Percentiles rank a stretch among this genome's conserved stretches.
Conservation (phyloP, 2,329 filamentous ascomycete genomes). For the Aureobasidium mangrovei region DNA sequence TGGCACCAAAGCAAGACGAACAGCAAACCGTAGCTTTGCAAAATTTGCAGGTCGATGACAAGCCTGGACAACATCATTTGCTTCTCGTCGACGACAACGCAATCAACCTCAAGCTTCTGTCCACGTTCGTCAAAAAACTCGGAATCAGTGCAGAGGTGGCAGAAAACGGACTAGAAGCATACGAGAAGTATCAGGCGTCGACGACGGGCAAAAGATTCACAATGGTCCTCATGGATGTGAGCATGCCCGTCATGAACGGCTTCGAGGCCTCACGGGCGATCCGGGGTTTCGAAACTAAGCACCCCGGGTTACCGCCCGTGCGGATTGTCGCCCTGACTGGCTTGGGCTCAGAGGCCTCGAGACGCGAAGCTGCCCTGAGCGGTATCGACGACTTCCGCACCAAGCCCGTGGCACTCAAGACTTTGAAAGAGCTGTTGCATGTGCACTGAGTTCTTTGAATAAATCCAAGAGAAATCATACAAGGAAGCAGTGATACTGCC, state of each 20-base stretch:
- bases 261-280: slow-evolving; percentile 28
- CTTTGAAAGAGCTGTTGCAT: slow-evolving; percentile 15
- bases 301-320: neutral
- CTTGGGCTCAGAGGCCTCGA: slow-evolving; percentile 18
- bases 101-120: slow-evolving; percentile 1
- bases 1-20: no score
- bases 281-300: slow-evolving; percentile 21
- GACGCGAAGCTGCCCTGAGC: slow-evolving; percentile 22
- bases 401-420: slow-evolving; percentile 26
- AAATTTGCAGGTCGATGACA: no score
- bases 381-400: slow-evolving; percentile 28
- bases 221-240: slow-evolving; percentile 16
- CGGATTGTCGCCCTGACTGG: slow-evolving; percentile 21
- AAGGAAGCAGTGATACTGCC: no score
- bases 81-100: slow-evolving; percentile 13
- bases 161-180: neutral
- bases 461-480: no score
- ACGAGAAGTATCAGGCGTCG: neutral
- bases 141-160: neutral
- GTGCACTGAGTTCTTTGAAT: neutral
- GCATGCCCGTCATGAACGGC: slow-evolving; percentile 16
- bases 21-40: no score
- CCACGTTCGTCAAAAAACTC: slow-evolving; percentile 6
- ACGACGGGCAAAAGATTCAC: neutral
- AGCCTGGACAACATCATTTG: neutral